Base-by-base conservation (phyloP, 2,329 filamentous ascomycete species). In the Epichloe brachyelytri region DNA sequence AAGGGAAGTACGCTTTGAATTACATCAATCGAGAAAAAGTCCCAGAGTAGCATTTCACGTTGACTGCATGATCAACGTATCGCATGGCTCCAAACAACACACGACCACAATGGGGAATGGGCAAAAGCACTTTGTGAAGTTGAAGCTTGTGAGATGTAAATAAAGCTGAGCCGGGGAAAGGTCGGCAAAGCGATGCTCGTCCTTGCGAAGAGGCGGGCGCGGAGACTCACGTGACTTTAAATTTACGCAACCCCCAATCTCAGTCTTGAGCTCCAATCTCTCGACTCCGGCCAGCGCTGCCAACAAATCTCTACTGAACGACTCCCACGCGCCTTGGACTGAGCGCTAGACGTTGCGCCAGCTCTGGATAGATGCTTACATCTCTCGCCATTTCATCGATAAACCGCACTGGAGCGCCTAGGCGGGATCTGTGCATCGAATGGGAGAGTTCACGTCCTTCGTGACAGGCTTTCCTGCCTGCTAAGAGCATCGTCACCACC, bases 401-500 rank as follows among this genome's bases (percentile, higher is more conserved):
- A 20, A 33, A 19, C 43, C 39, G 46, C 33, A 46, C 37, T 14
- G 40, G 36, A 51, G 39, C 36, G 50, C 37, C 47, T 39, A 41
- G 43, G 44, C 50, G 49, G 46, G 51, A 49, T 46, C 38, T 46
- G 59, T 61, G 62, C 63, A 62, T 68, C 71, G 71, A 65, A 76
- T 76, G 73, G 68, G 71, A 68, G 66, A 65, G 63, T 63, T 63
- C 63, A 63, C 66, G 62, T 65, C 61, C 59, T 64, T 66, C 64
- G 67, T 69, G 67, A 70, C 70, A 69, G 74, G 75, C 75, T 70
- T 67, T 65, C 63, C 66, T 69, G 74, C 70, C 71, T 71, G 66
- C 66, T 70, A 62, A 71, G 61, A 59, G 62, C 60, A 60, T 58
- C 57, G 49, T 58, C 55, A 49, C 47, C 55, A 51, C 36, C 39